Evolutionary conservation across 2,329 filamentous ascomycete genomes (phyloP), one percentile per base, ranked within the genome.

Genomic region (Ceratocystis cacaofunesta): DNA sequence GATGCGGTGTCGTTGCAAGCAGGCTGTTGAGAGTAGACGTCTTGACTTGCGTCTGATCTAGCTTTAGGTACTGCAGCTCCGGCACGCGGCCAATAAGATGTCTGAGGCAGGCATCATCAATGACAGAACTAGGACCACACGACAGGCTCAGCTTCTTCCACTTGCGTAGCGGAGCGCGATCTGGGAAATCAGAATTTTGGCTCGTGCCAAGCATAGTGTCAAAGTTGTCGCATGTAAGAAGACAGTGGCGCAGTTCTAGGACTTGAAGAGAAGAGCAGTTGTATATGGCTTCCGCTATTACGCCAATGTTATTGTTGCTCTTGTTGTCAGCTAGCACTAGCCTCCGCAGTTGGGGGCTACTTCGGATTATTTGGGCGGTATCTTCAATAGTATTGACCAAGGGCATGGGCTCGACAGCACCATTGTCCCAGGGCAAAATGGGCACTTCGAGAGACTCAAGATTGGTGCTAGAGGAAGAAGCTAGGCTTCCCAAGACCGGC

Each of bases 81-180:
- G 52, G 52, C 12, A 25, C 52, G n/a, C 28, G 52, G 22, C 52
- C 52, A 15, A 58, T 36, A 7, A 58, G 52, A 32, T 58, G 52
- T 3, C 5, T 25, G 17, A 58, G 28, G 22, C 52, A 58, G 17
- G 28, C 15, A 58, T 58, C 52, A 12, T 58, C 52, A n/a, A 58
- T 58, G 52, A 25, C 28, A 32, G 25, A 17, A 17, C 32, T 25
- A 32, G 8, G 52, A 15, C 52, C 52, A 19, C 12, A 58, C 32
- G 52, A 58, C 52, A 58, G 52, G 52, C 52, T 58, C 22, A 58
- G 15, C 6, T 58, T 58, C 52, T 58, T 58, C 52, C 52, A 58
- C 17, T 58, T 58, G 52, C 52, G 52, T 8, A 36, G 28, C 3
- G 52, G 52, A 8, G 52, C 32, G 28, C 25, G 52, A 4, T 58